These are phyloP conservation scores for Calvatia gigantea DNA, from an alignment of 768 basidiomycete species.

Conservation along the genomic window DNA sequence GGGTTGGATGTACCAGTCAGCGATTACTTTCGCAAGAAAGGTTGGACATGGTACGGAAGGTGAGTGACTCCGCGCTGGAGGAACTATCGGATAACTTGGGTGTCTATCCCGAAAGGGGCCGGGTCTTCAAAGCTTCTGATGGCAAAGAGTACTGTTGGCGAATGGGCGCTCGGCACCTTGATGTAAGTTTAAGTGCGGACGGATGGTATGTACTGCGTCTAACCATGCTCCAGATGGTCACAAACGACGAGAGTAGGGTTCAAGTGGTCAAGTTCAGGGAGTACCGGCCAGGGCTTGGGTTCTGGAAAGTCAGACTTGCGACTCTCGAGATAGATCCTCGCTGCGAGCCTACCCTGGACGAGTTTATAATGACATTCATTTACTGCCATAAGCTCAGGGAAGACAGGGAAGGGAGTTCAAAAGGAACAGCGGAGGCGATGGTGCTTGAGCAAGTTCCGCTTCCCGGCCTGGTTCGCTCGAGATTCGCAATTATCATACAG, in stretches of 20 bases:
- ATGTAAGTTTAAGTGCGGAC: slow-evolving; percentile 1
- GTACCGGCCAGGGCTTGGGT: slow-evolving; percentile 8
- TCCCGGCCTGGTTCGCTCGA: too few relatives aligned
- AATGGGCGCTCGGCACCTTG: slow-evolving; percentile 20
- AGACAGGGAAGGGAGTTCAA: slow-evolving; percentile 16
- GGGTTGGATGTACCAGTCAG: not conserved
- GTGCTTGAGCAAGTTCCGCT: too few relatives aligned
- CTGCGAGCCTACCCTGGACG: slow-evolving; percentile 25
- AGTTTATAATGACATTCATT: slow-evolving; percentile 28
- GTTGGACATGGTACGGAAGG: slow-evolving; percentile 13
- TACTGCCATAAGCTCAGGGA: slow-evolving; percentile 26
- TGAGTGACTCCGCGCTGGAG: not conserved
- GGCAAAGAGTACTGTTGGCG: slow-evolving; percentile 32
- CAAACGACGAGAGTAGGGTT: slow-evolving; percentile 18
- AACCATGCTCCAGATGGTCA: slow-evolving; percentile 12
- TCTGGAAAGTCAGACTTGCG: slow-evolving; percentile 13
- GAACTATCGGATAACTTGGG: not conserved
- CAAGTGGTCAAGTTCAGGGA: slow-evolving; percentile 17
- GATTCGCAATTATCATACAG: too few relatives aligned
- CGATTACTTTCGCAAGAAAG: slow-evolving; percentile 20
- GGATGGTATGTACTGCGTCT: not conserved
- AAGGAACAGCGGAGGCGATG: too few relatives aligned
- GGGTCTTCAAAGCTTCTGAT: slow-evolving; percentile 14
- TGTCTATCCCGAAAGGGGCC: not conserved
- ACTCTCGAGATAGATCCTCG: slow-evolving; percentile 24